These are phyloP conservation scores for Fraxinus cuspidata DNA, from an alignment of 257 asterid genomes.

Conservation along the genomic window DNA sequence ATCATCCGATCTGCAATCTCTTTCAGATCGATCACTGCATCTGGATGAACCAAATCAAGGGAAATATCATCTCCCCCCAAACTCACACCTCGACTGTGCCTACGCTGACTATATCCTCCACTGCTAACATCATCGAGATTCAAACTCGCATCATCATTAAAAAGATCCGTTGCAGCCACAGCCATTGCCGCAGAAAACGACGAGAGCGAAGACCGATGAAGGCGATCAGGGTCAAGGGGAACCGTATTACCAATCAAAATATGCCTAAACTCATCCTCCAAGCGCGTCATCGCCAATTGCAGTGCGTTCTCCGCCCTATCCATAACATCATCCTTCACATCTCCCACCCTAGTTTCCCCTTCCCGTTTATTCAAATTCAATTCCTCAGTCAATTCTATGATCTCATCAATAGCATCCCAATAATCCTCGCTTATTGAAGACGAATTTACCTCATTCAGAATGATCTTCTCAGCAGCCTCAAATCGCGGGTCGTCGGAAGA, in stretches of 20 bases:
- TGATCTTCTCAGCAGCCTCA: conserved; percentile 59
- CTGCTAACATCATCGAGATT: conserved; percentile 59
- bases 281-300: conserved; percentile 77
- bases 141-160: conserved; percentile 40
- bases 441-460: conserved; percentile 42
- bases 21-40: conserved; percentile 61
- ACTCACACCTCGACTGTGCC: conserved; percentile 56
- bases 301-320: conserved; percentile 81
- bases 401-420: conserved; percentile 70
- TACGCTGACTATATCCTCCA: conserved; percentile 54
- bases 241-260: conserved; percentile 55
- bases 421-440: conserved; percentile 48
- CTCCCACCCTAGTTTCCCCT: conserved; percentile 16
- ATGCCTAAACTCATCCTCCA: conserved; percentile 90
- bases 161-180: conserved; percentile 56
- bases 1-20: conserved; percentile 92
- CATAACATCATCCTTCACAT: conserved; percentile 33
- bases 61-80: conserved; percentile 68
- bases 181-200: conserved; percentile 61
- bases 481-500: conserved; percentile 45
- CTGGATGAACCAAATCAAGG: conserved; percentile 68
- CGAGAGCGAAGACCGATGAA: conserved; percentile 66
- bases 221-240: conserved; percentile 67
- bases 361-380: conserved; percentile 37
- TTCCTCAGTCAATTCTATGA: conserved; percentile 69